Base-by-base conservation (phyloP, 192 early-diverging fungal genomes). In the Coemansia sp. region DNA sequence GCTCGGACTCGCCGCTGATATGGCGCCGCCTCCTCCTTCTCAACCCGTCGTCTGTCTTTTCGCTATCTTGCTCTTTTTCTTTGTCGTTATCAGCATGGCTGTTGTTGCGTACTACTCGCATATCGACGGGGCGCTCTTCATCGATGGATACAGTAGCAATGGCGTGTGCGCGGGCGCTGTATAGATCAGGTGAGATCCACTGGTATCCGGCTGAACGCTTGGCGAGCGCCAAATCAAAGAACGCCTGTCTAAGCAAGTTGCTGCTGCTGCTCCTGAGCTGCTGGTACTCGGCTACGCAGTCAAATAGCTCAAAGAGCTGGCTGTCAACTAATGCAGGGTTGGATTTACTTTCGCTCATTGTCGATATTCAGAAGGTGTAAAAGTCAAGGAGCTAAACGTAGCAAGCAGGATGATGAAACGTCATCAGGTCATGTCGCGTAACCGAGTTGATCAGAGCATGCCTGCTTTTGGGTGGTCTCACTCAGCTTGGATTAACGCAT, bases 141-240 rank as follows among this genome's bases (percentile, higher is more conserved):
- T 72, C 52, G 50, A 72, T 35, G 16, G 35, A 37, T 26, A 74
- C 68, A 6, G 80, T 74, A 37, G 72, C 69, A 30, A 69, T 66
- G 49, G 75, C 72, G 67, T n/a, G 65, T 19, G 75, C 70, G n/a
- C 64, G 62, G 6, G 67, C 73, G 55, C 66, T 77, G 62, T 73
- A 75, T 49, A 70, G 59, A 49, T 75, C 75, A 4, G 80, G 69
- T 30, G 80, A 83, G 30, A 83, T 83, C 72, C 73, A 75, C 53
- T 49, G 68, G 64, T 83, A 83, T 28, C 80, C 80, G 4, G 75
- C 69, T 10, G 80, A 68, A 37, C 80, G 75, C 67, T 64, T 74
- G 35, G 80, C 75, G 14, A 55, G 42, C 14, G 80, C 58, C 33
- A 83, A 47, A 37, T 72, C 73, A 57, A 83, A 83, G 60, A 65